Base-by-base conservation (phyloP, 192 early-diverging fungal genomes). In the Lobosporangium transversale region DNA sequence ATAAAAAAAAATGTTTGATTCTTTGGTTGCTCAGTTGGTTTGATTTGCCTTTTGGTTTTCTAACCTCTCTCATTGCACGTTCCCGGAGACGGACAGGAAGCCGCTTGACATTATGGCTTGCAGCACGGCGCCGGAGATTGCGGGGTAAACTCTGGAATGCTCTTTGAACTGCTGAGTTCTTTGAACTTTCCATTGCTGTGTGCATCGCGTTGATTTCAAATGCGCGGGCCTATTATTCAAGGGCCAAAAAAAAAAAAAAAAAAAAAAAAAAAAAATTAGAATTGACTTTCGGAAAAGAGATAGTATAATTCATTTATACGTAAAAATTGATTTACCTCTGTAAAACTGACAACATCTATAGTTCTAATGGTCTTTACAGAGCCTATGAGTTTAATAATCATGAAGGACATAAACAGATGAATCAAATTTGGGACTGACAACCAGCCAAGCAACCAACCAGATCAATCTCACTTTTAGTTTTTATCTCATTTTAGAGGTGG, bases 91-190 rank as follows among this genome's bases (percentile, higher is more conserved):
- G 86, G 29, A 84, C 83, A 6, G 97, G 97, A n/a, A 99, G 70
- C 21, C 96, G 89, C 65, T 97, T 95, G 42, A 94, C 85, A 79
- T 99, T 99, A 79, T 96, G 93, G 67, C 93, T 94, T 26, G 97
- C 97, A 21, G 95, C 93, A 42, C 97, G 86, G n/a, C 97, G 88
- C 27, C 97, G 85, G 73, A 98, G 89, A 58, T 95, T 91, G 51
- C 96, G 86, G 15, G 95, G 92, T 24, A 99, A 86, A 36, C 90
- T 94, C 82, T 99, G 97, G 65, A 95, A 95, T 0, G 94, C 94
- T 5, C 71, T 58, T 23, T 62, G 62, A 10, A 59, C 43, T 35
- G 65, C 47, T n/a, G 75, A 54, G 21, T 84, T 81, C 83, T 81
- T 89, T 23, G 92, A 84, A 4, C 82, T 81, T 55, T 88, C 83